phyloP scores from a whole-genome alignment of 208 protist genomes.

The Wallacemonas sp. region DNA sequence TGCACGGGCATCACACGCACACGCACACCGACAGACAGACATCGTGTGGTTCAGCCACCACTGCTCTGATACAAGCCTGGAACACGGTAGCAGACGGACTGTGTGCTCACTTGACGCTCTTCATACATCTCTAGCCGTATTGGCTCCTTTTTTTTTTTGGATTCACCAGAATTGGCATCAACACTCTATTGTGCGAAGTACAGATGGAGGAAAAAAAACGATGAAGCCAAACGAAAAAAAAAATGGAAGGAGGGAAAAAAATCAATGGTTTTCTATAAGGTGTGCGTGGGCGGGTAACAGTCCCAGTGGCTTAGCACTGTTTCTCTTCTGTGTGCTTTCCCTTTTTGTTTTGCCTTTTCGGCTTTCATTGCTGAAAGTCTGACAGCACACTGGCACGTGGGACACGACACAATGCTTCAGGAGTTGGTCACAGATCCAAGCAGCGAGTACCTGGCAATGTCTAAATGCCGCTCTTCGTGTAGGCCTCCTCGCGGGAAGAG shows the following conservation, averaged over 20 bases:
- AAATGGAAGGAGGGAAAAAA: slow-evolving; percentile 1
- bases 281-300: background rate
- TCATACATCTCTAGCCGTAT: background rate
- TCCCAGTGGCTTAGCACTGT: background rate
- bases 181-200: slow-evolving; percentile 5
- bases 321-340: background rate
- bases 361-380: slow-evolving; percentile 7
- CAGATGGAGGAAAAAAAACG: background rate
- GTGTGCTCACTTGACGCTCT: too few species aligned
- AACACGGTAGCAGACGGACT: too few species aligned
- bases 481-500: slow-evolving; percentile 74
- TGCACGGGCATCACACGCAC: too few species aligned
- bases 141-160: slow-evolving; percentile 17
- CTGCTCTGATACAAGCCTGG: too few species aligned
- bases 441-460: background rate
- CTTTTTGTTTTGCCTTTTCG: background rate
- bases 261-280: slow-evolving; percentile 10
- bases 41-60: too few species aligned
- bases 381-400: slow-evolving; percentile 9
- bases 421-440: too few species aligned
- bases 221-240: slow-evolving; percentile 17
- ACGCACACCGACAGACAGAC: too few species aligned
- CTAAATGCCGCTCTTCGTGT: slow-evolving; percentile 64
- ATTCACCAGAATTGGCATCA: slow-evolving; percentile 3
- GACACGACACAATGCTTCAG: too few species aligned